Percentiles rank a stretch among this genome's conserved stretches.
Evolutionary conservation across 768 basidiomycete species (phyloP).

Genomic region (Boletellus emodensis): DNA sequence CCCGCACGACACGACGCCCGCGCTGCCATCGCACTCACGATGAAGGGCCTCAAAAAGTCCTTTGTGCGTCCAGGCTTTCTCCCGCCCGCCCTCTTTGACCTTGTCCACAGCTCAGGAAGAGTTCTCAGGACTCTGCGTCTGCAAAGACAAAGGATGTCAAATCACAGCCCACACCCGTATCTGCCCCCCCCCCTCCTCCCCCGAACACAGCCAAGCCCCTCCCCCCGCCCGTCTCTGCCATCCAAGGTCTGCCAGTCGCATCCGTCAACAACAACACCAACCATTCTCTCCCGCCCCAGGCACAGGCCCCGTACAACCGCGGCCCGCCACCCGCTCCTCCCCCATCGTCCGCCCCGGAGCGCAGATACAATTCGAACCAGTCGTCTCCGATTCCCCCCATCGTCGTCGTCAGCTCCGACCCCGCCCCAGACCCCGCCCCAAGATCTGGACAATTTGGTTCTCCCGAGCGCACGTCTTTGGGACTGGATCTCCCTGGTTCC

Average conservation of each 20-base stretch:
- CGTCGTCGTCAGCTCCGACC: constrained; percentile 80
- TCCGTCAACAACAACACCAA: constrained; percentile 34
- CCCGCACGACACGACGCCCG: background rate
- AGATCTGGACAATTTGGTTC: constrained; percentile 40
- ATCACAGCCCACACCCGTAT: constrained; percentile 35
- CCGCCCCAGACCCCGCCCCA: constrained; percentile 43
- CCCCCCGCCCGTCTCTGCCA: constrained; percentile 46
- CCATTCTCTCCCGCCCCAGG: constrained; percentile 41
- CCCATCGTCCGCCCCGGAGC: constrained; percentile 47
- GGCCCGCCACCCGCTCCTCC: constrained; percentile 40
- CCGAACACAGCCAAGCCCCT: constrained; percentile 64
- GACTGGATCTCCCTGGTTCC: constrained; percentile 41
- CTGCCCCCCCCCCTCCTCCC: constrained; percentile 55
- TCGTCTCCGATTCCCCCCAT: constrained; percentile 69
- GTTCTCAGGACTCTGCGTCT: constrained; percentile 58
- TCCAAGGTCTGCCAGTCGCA: constrained; percentile 34
- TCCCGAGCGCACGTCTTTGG: constrained; percentile 46
- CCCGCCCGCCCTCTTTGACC: constrained; percentile 20
- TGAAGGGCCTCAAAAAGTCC: constrained; percentile 87
- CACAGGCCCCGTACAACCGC: constrained; percentile 38
- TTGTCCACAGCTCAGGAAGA: constrained; percentile 59
- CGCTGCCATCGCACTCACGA: constrained; percentile 28
- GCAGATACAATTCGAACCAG: constrained; percentile 45
- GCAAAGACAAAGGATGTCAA: constrained; percentile 69
- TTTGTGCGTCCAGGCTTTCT: constrained; percentile 45